Conservation (phyloP, 2,329 filamentous ascomycete species). For the Magnaporthiopsis poae region DNA sequence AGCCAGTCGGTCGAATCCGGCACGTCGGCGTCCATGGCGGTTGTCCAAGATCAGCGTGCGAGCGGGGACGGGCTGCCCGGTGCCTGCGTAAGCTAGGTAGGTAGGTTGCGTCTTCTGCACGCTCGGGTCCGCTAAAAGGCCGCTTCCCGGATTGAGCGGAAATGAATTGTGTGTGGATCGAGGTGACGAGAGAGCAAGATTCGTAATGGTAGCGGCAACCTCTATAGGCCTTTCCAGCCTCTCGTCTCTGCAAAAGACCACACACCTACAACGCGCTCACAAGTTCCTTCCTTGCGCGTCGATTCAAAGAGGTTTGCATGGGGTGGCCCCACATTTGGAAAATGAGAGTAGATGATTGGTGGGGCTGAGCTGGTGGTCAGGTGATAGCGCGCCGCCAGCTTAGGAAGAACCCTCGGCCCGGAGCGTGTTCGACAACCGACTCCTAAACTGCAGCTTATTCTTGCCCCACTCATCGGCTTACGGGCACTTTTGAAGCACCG, state of each 20-base stretch:
- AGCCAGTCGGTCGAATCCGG: constrained; percentile 82
- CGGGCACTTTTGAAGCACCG: too few species aligned
- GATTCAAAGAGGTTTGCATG: constrained; percentile 1
- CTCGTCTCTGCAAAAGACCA: not conserved
- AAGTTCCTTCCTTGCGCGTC: not conserved
- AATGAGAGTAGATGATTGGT: not conserved
- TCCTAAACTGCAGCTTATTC: too few species aligned
- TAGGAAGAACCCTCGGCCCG: not conserved
- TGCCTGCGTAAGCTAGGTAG: not conserved
- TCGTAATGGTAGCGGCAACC: too few species aligned
- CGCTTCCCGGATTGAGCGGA: too few species aligned
- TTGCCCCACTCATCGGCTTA: too few species aligned
- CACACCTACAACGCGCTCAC: not conserved
- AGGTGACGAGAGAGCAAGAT: not conserved
- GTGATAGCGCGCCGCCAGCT: not conserved
- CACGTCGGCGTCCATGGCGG: constrained; percentile 29
- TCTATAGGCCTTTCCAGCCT: not conserved
- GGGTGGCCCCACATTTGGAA: not conserved
- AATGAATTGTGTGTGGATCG: not conserved
- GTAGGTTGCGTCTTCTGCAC: not conserved
- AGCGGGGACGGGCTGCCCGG: not conserved
- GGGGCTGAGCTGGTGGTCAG: not conserved
- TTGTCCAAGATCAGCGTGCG: not conserved
- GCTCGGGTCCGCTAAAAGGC: not conserved
- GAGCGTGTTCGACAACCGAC: too few species aligned